Evolutionary conservation across 371 early-diverging fungal genomes (phyloP).

Genomic region (Mortierella sp.): DNA sequence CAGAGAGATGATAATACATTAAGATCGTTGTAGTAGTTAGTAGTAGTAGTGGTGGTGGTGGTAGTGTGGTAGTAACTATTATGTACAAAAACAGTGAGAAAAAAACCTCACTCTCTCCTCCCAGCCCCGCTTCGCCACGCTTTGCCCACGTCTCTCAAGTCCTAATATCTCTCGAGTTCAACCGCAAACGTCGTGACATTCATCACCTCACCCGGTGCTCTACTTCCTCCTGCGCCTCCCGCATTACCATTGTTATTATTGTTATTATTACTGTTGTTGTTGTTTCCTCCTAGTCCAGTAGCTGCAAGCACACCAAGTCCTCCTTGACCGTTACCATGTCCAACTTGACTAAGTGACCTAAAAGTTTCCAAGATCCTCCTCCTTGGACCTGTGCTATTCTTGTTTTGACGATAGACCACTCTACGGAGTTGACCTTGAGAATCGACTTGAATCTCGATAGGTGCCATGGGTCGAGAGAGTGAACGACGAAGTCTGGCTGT

Average conservation of each 20-base stretch:
- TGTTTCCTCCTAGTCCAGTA: constrained; percentile 15
- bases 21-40: too few relatives aligned
- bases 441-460: constrained; percentile 51
- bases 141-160: neutral
- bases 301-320: constrained; percentile 32
- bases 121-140: too few relatives aligned
- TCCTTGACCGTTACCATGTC: constrained; percentile 24
- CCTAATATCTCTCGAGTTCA: constrained; percentile 42
- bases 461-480: constrained; percentile 28
- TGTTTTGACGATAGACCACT: constrained; percentile 26
- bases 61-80: neutral
- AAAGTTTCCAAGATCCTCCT: constrained; percentile 45
- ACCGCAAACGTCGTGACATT: constrained; percentile 53
- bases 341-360: constrained; percentile 44
- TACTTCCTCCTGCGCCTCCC: constrained; percentile 13
- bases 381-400: constrained; percentile 26
- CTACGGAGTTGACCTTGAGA: constrained; percentile 37
- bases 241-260: neutral
- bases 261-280: constrained; percentile 2
- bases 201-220: constrained; percentile 47
- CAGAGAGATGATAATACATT: too few relatives aligned
- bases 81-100: neutral
- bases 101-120: neutral
- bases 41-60: neutral
- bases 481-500: constrained; percentile 43